Conservation (phyloP, 495 filamentous ascomycete species). For the Cryomyces minteri region DNA sequence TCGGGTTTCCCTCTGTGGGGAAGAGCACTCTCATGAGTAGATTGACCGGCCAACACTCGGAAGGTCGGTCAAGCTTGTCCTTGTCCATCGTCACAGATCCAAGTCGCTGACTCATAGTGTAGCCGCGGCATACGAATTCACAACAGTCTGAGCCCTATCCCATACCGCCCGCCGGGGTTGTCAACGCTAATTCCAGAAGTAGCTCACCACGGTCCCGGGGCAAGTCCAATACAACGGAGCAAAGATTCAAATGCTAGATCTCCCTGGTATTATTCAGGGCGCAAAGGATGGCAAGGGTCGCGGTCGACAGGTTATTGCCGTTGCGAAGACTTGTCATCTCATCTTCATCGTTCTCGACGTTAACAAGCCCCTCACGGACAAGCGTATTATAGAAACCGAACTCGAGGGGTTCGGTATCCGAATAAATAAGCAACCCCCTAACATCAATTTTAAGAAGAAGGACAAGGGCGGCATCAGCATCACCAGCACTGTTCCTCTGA, state of each 20-base stretch:
- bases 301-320: constrained; percentile 96
- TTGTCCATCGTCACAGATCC: not conserved
- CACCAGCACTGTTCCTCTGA: constrained; percentile 77
- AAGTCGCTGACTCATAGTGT: constrained; percentile 1
- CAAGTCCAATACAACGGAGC: constrained; percentile 95
- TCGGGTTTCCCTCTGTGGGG: constrained; percentile 85
- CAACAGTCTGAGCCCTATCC: constrained; percentile 31
- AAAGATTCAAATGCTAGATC: constrained; percentile 95
- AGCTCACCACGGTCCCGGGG: constrained; percentile 84
- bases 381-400: constrained; percentile 91
- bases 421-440: constrained; percentile 92
- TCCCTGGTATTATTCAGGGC: constrained; percentile 96
- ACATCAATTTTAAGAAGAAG: constrained; percentile 98
- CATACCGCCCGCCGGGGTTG: constrained; percentile 4
- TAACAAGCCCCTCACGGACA: constrained; percentile 95
- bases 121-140: constrained; percentile 96
- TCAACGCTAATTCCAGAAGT: not conserved
- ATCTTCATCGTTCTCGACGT: constrained; percentile 99
- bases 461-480: constrained; percentile 95
- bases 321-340: constrained; percentile 94
- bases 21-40: constrained; percentile 95
- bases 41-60: constrained; percentile 90
- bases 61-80: constrained; percentile 28
- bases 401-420: constrained; percentile 94
- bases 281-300: constrained; percentile 97